These are phyloP conservation scores for Trifolium repens DNA, from an alignment of 306 rosid genomes.

Conservation along the genomic window DNA sequence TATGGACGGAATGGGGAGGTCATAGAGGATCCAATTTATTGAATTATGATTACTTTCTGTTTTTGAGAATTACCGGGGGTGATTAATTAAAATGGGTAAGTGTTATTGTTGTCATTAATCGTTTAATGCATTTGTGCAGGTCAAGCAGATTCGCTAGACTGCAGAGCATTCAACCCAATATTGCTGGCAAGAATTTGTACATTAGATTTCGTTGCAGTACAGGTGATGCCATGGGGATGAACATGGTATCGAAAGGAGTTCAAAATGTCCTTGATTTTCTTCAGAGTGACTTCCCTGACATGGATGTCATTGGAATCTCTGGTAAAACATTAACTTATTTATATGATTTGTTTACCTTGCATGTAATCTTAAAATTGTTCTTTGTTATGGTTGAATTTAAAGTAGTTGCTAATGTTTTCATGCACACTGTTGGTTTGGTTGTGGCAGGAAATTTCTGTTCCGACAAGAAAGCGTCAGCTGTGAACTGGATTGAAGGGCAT, in stretches of 20 bases:
- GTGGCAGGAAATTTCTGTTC: conserved; percentile 70
- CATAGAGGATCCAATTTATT: background rate
- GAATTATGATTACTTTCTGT: background rate
- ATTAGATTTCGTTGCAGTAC: conserved; percentile 72
- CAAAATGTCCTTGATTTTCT: conserved; percentile 73
- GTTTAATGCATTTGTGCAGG: conserved; percentile 47
- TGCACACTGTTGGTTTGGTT: background rate
- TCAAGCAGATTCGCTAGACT: conserved; percentile 74
- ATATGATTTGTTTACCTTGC: background rate
- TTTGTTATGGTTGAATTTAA: conserved; percentile 10
- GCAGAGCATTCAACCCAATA: conserved; percentile 56
- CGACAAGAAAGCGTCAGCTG: conserved; percentile 76
- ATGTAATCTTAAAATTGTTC: background rate
- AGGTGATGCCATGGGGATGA: conserved; percentile 89
- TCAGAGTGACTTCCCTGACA: conserved; percentile 67
- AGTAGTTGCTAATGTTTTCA: conserved; percentile 30
- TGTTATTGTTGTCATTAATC: conserved; percentile 12
- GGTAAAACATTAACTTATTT: conserved; percentile 45
- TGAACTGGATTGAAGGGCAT: conserved; percentile 79
- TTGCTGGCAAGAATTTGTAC: conserved; percentile 71
- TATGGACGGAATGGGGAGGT: background rate
- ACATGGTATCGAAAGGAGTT: conserved; percentile 83
- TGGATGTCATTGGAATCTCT: conserved; percentile 81
- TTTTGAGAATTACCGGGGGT: background rate
- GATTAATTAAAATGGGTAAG: background rate